These are phyloP conservation scores for Colletotrichum spinosum DNA, from an alignment of 2,329 filamentous ascomycete genomes.

Conservation along the genomic window DNA sequence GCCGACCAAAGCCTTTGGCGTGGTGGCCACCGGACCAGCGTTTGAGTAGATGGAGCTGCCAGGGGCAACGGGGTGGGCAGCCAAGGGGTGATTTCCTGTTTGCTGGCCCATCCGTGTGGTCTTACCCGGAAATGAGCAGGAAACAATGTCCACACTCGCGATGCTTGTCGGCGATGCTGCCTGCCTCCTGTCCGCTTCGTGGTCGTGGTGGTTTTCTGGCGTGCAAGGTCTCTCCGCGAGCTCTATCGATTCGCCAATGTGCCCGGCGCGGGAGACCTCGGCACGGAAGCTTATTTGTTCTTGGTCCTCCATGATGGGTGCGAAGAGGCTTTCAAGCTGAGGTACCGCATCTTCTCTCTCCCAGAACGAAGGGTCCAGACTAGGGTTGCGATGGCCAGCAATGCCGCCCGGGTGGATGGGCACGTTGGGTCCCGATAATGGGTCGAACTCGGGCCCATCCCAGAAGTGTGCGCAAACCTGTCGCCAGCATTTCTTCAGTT, in stretches of 20 bases:
- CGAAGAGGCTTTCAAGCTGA: conserved; percentile 55
- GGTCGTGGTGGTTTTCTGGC: conserved; percentile 51
- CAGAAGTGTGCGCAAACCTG: conserved; percentile 90
- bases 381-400: conserved; percentile 68
- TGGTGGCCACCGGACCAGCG: conserved; percentile 65
- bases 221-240: conserved; percentile 59
- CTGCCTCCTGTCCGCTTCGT: conserved; percentile 48
- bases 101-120: conserved; percentile 51
- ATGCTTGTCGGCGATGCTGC: conserved; percentile 67
- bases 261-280: conserved; percentile 59
- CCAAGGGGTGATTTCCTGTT: conserved; percentile 54
- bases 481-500: conserved; percentile 98
- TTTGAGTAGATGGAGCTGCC: conserved; percentile 60
- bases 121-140: conserved; percentile 73
- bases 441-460: conserved; percentile 78
- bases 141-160: conserved; percentile 70
- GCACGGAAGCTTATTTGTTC: conserved; percentile 56
- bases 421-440: conserved; percentile 69
- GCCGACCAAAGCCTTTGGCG: conserved; percentile 67
- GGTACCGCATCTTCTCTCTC: conserved; percentile 57
- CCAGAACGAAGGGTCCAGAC: conserved; percentile 67
- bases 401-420: conserved; percentile 83
- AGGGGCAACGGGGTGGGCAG: conserved; percentile 66
- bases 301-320: conserved; percentile 41
- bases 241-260: conserved; percentile 59